phyloP scores from a whole-genome alignment of 2,329 filamentous ascomycete genomes.

The Tolypocladium ophioglossoides region DNA sequence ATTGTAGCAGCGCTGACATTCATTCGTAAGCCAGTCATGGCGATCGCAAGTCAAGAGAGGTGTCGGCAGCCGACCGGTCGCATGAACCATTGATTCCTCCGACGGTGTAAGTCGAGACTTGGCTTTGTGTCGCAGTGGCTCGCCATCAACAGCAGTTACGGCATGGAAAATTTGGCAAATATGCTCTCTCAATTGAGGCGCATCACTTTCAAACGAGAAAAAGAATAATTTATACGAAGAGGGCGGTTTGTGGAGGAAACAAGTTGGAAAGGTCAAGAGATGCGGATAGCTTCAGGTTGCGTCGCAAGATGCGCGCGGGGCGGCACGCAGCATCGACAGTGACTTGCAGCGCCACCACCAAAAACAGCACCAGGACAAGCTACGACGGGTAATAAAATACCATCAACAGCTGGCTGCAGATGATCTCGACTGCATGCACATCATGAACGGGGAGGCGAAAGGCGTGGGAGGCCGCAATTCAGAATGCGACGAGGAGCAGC shows the following conservation, averaged over 20 bases:
- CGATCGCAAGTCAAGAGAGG: neutral
- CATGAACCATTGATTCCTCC: neutral
- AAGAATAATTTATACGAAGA: neutral
- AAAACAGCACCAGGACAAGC: slow-evolving; percentile 6
- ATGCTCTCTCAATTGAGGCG: neutral
- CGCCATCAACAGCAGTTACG: neutral
- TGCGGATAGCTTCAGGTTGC: slow-evolving; percentile 23
- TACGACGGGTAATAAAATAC: slow-evolving; percentile 6
- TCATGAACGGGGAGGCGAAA: neutral
- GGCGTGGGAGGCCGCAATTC: slow-evolving; percentile 12
- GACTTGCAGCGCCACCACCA: slow-evolving; percentile 12
- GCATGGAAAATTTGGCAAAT: neutral
- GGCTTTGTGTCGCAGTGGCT: neutral
- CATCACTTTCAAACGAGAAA: neutral
- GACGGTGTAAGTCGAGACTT: neutral
- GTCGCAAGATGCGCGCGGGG: neutral
- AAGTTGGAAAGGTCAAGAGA: slow-evolving; percentile 9
- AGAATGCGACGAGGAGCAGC: slow-evolving; percentile 20
- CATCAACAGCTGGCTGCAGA: slow-evolving; percentile 6
- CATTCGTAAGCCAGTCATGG: too few species aligned
- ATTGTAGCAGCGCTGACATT: neutral
- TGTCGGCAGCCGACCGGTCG: neutral
- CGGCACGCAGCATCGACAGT: slow-evolving; percentile 9
- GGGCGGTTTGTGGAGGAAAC: neutral
- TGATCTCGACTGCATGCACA: neutral